These are phyloP conservation scores for Lentinula aciculospora DNA, from an alignment of 768 basidiomycete genomes.

Conservation along the genomic window DNA sequence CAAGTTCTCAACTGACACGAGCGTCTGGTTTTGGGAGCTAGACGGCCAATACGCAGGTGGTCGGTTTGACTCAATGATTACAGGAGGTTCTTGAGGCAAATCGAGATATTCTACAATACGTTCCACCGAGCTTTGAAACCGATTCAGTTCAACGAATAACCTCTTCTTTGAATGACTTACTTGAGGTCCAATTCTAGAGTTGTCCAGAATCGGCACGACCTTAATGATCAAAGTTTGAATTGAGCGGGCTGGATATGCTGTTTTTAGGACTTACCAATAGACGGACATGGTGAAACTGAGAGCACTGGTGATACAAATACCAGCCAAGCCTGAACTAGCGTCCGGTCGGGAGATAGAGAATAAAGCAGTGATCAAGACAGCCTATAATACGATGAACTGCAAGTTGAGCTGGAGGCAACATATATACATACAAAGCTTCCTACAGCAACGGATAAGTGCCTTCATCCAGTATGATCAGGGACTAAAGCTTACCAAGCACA, in stretches of 20 bases:
- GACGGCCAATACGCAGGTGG: constrained; percentile 95
- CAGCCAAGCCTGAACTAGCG: constrained; percentile 56
- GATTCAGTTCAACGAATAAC: not conserved
- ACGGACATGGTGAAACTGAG: constrained; percentile 45
- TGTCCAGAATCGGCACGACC: constrained; percentile 45
- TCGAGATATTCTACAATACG: constrained; percentile 89
- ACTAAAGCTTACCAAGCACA: constrained; percentile 52
- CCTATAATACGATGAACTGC: constrained; percentile 13
- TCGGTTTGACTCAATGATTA: constrained; percentile 64
- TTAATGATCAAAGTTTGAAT: not conserved
- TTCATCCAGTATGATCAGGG: not conserved
- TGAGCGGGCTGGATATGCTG: too few species aligned
- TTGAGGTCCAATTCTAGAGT: constrained; percentile 71
- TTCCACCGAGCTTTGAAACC: constrained; percentile 66
- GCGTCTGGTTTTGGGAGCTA: constrained; percentile 45
- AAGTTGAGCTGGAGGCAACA: not conserved
- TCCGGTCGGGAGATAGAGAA: constrained; percentile 62
- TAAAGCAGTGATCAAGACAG: constrained; percentile 70
- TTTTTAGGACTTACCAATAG: constrained; percentile 28
- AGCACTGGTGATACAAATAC: constrained; percentile 71
- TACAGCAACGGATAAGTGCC: not conserved
- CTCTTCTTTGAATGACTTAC: constrained; percentile 32
- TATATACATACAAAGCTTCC: not conserved
- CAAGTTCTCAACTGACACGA: constrained; percentile 70
- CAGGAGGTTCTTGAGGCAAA: constrained; percentile 82